phyloP scores from a whole-genome alignment of 2,329 filamentous ascomycete genomes.

The Ceratocystis cacaofunesta region DNA sequence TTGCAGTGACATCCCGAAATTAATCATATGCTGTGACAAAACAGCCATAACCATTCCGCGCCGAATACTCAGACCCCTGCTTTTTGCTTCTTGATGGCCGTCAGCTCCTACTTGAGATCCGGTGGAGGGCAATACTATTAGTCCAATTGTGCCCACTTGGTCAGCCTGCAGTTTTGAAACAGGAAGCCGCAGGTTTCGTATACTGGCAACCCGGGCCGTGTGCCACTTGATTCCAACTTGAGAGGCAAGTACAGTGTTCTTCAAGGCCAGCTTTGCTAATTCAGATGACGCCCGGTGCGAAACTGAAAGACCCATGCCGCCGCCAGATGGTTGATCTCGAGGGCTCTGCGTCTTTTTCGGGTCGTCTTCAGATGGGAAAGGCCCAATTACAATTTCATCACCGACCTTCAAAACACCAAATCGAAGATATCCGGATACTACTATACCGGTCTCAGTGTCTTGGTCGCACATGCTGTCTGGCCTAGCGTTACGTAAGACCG shows the following conservation, averaged over 20 bases:
- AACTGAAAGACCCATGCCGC: constrained; percentile 27
- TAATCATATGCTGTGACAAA: constrained; percentile 42
- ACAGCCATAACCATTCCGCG: constrained; percentile 76
- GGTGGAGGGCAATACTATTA: constrained; percentile 41
- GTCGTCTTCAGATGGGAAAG: constrained; percentile 46
- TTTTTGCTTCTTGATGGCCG: constrained; percentile 17
- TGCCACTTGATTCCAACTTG: constrained; percentile 58
- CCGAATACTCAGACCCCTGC: constrained; percentile 33
- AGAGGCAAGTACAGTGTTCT: constrained; percentile 38
- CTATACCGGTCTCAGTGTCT: constrained; percentile 42
- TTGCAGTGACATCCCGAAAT: constrained; percentile 43
- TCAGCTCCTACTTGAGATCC: constrained; percentile 22
- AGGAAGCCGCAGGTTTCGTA: constrained; percentile 74
- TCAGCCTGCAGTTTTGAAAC: constrained; percentile 61
- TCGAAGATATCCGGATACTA: constrained; percentile 74
- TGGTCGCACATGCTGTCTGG: constrained; percentile 22
- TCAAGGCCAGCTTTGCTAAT: constrained; percentile 36
- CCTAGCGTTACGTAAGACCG: constrained; percentile 37
- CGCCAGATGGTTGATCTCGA: constrained; percentile 31
- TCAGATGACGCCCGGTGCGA: constrained; percentile 41
- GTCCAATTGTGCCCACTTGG: constrained; percentile 79
- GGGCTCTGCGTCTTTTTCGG: constrained; percentile 21
- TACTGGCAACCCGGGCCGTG: constrained; percentile 63
- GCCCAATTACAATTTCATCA: constrained; percentile 64
- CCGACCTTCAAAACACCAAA: constrained; percentile 65